Percentiles rank a stretch among this genome's conserved stretches.
These are phyloP conservation scores for Medicago ruthenica DNA, from an alignment of 306 rosid genomes.

Conservation along the genomic window DNA sequence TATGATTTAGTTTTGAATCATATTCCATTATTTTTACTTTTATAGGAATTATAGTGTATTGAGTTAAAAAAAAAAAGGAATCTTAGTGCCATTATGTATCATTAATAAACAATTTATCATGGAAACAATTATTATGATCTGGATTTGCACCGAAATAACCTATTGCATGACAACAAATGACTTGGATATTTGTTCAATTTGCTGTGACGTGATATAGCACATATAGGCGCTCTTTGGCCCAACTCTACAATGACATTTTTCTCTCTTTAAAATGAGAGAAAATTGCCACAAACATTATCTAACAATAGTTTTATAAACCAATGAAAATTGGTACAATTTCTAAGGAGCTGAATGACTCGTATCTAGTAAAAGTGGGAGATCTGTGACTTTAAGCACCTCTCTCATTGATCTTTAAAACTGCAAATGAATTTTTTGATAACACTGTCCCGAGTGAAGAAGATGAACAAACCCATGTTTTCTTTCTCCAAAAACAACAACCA, in stretches of 20 bases:
- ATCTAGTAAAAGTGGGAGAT: no score
- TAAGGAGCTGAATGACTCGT: no score
- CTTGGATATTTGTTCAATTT: not conserved
- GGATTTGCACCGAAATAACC: constrained; percentile 16
- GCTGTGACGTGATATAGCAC: not conserved
- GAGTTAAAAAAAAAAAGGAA: no score
- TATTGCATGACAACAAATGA: not conserved
- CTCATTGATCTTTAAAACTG: no score
- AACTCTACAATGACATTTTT: not conserved
- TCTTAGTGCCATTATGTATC: not conserved
- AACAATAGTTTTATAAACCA: no score
- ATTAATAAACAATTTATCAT: not conserved
- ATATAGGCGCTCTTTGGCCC: not conserved
- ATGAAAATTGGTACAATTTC: no score
- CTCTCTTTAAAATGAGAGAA: not conserved
- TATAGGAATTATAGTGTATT: constrained; percentile 22
- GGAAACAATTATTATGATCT: not conserved
- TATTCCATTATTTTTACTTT: constrained; percentile 30
- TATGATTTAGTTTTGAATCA: constrained; percentile 38
- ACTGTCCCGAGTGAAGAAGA: no score
- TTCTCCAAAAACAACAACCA: no score
- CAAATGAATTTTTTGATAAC: no score
- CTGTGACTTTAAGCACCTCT: no score
- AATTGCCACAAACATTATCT: not conserved
- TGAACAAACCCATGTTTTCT: no score